Percentiles rank a stretch among this genome's conserved stretches.
These are phyloP conservation scores for Aureobasidium sp. DNA, from an alignment of 2,329 filamentous ascomycete genomes.

Conservation along the genomic window DNA sequence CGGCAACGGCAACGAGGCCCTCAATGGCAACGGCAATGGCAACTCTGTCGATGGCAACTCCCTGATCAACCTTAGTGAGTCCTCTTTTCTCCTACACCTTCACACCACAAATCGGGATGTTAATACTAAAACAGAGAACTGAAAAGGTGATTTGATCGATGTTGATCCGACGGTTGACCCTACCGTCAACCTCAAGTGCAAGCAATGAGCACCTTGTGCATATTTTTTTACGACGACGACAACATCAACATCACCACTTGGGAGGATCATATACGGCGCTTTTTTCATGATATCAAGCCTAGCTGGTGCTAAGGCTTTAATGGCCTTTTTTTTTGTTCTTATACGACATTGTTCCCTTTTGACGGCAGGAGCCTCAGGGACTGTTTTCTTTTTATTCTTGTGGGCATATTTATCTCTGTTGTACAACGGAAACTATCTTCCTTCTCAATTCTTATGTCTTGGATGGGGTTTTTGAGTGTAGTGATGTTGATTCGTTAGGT, in stretches of 20 bases:
- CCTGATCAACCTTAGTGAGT: conserved; percentile 1
- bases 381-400: background rate
- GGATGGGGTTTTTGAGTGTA: too few relatives aligned
- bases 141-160: conserved; percentile 5
- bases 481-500: too few relatives aligned
- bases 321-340: background rate
- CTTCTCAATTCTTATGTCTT: too few relatives aligned
- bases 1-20: background rate
- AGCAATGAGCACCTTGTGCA: background rate
- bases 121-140: conserved; percentile 11
- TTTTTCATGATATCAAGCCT: background rate
- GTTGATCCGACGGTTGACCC: conserved; percentile 1
- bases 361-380: background rate
- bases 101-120: background rate
- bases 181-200: background rate
- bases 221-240: background rate
- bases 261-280: background rate
- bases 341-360: background rate
- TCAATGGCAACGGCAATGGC: background rate
- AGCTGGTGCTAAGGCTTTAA: background rate
- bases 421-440: too few relatives aligned
- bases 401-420: background rate
- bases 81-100: too few relatives aligned
- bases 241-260: too few relatives aligned
- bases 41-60: conserved; percentile 7